Evolutionary conservation across 208 protist genomes (phyloP), one percentile per base, ranked within the genome.

Genomic region (Leishmania braziliensis): DNA sequence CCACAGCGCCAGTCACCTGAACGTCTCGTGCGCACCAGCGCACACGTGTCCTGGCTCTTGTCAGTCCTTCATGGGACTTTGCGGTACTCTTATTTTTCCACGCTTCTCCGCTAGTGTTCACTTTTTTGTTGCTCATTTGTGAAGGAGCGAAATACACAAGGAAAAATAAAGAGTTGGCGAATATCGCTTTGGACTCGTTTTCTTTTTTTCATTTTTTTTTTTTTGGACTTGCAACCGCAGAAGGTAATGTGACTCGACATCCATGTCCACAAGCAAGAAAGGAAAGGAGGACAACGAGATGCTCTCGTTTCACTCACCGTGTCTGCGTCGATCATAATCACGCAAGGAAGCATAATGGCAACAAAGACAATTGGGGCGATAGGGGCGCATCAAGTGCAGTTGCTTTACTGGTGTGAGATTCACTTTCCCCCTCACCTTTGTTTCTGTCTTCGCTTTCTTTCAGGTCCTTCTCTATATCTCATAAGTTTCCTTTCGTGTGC

Each of bases 81-180:
- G 29, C 33, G 26, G 33, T 5, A 8, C 36, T 75, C 29, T 75
- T 75, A 18, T 39, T 73, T 63, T 29, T n/a, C 26, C 58, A 16
- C 23, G 4, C 53, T 76, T 63, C n/a, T 77, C 23, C 5, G 12
- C 54, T 23, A 39, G 54, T 83, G 48, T 39, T 9, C 23, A 18
- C 58, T 77, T 79, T 58, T 83, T 58, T 53, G 43, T 46, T 46
- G 43, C 43, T 46, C 43, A 46, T 79, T 84, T 51, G 5, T 20
- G 68, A 73, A 46, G 68, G 23, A 14, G 20, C 39, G 26, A 71
- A 71, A n/a, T n/a, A 50, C 1, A 71, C 8, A 43, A 68, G 33
- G 12, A 10, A 23, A 5, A 18, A 33, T 26, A 18, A 36, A 2
- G 46, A 29, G 68, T 18, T 50, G 23, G 20, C 46, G 43, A 39